Conservation (phyloP, 2,329 filamentous ascomycete species). For the Raffaelea ambrosiae region DNA sequence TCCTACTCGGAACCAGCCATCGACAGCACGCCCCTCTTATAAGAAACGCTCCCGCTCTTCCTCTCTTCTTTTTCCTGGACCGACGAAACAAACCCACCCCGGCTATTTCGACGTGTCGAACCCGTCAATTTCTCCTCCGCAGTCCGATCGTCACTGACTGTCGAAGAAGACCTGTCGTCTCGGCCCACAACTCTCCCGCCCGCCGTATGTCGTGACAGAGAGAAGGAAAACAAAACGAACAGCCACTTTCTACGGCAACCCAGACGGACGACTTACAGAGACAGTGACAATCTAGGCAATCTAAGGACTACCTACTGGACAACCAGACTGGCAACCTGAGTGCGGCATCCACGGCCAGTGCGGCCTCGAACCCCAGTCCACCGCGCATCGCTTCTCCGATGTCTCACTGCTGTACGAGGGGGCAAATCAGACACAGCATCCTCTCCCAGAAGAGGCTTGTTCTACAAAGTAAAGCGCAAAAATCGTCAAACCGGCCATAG, state of each 20-base stretch:
- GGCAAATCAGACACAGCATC: constrained; percentile 21
- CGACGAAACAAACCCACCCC: not conserved
- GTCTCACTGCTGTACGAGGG: constrained; percentile 23
- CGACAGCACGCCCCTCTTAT: no score
- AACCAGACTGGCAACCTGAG: no score
- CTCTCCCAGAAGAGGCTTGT: not conserved
- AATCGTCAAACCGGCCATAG: not conserved
- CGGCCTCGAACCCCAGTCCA: constrained; percentile 10
- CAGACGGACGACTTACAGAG: not conserved
- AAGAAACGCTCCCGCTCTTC: no score
- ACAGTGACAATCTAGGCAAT: no score
- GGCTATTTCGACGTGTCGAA: not conserved
- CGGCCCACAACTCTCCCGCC: not conserved
- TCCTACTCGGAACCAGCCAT: no score
- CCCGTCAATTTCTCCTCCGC: not conserved
- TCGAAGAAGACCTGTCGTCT: not conserved
- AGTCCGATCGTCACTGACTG: not conserved
- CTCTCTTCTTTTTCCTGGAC: no score
- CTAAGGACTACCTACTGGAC: no score
- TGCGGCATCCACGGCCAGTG: constrained; percentile 13
- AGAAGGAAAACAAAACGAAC: not conserved
- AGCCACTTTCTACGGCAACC: not conserved
- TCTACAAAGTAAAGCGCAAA: not conserved
- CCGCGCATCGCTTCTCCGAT: constrained; percentile 14
- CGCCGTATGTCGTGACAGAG: not conserved